Conservation (phyloP, 371 early-diverging fungal species). For the Catenaria anguillulae region DNA sequence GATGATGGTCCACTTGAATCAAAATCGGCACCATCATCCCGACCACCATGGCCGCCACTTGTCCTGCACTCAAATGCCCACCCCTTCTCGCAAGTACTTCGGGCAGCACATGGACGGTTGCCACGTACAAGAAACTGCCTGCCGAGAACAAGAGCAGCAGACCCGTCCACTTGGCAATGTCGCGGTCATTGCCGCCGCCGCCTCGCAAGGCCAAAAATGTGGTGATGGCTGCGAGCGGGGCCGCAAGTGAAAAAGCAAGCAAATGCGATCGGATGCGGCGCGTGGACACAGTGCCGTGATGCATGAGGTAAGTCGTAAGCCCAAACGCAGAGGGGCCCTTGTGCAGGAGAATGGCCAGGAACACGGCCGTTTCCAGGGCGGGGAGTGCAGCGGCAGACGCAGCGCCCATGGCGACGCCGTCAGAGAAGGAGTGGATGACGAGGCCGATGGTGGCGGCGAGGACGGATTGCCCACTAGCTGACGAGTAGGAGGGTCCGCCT, state of each 20-base stretch:
- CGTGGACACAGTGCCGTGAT: slow-evolving; percentile 40
- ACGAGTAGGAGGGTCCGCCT: not conserved
- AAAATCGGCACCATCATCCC: slow-evolving; percentile 25
- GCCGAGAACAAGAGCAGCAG: slow-evolving; percentile 63
- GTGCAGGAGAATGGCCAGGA: slow-evolving; percentile 90
- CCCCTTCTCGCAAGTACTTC: slow-evolving; percentile 20
- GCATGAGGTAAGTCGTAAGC: slow-evolving; percentile 61
- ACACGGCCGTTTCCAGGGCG: slow-evolving; percentile 64
- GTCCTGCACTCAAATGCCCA: not conserved
- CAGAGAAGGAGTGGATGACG: slow-evolving; percentile 84
- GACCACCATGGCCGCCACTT: slow-evolving; percentile 15
- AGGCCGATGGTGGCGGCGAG: slow-evolving; percentile 62
- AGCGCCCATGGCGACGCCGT: slow-evolving; percentile 88
- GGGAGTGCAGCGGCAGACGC: slow-evolving; percentile 40
- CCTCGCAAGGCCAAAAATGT: slow-evolving; percentile 35
- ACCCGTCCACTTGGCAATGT: slow-evolving; percentile 56
- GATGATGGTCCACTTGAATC: slow-evolving; percentile 19
- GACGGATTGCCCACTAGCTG: slow-evolving; percentile 3
- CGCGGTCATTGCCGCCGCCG: slow-evolving; percentile 7
- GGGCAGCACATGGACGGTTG: slow-evolving; percentile 57
- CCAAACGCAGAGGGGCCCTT: slow-evolving; percentile 92
- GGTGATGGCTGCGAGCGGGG: slow-evolving; percentile 63
- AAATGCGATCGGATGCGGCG: slow-evolving; percentile 55
- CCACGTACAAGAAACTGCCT: slow-evolving; percentile 85
- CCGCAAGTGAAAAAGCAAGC: slow-evolving; percentile 62